Percentiles rank a stretch among this genome's conserved stretches.
Evolutionary conservation across 106 monocot genomes (phyloP).

Genomic region (Platanthera guangdongensis): DNA sequence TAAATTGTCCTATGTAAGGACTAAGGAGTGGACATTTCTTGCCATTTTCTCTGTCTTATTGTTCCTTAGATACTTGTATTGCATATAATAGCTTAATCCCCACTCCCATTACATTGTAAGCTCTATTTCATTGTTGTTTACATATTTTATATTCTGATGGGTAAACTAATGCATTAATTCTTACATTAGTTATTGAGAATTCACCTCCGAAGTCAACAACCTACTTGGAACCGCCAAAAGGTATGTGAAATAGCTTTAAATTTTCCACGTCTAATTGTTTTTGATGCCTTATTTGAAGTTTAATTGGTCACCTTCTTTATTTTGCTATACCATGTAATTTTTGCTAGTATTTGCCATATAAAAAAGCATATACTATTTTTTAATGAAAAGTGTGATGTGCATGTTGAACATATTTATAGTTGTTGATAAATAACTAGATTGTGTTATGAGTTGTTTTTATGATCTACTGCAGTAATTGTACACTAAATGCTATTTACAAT

Average conservation of each 20-base stretch:
- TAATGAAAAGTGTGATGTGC: neutral
- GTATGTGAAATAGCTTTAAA: constrained; percentile 20
- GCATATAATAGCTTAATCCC: neutral
- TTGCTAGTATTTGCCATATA: neutral
- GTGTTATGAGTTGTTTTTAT: neutral
- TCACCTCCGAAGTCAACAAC: too few species aligned
- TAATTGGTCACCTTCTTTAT: neutral
- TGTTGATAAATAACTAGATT: neutral
- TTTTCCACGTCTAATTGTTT: neutral
- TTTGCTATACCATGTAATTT: neutral
- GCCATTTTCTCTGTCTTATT: neutral
- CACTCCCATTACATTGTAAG: constrained; percentile 11
- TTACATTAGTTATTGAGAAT: too few species aligned
- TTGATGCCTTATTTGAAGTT: neutral
- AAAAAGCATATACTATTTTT: neutral
- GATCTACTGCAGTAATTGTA: neutral
- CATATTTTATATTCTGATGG: too few species aligned
- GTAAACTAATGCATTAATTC: too few species aligned
- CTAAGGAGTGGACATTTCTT: neutral
- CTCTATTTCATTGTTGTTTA: too few species aligned
- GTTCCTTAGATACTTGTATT: neutral
- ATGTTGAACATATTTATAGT: neutral
- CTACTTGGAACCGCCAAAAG: constrained; percentile 91
- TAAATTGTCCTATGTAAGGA: neutral
- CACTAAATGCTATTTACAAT: neutral